Base-by-base conservation (phyloP, 2,329 filamentous ascomycete genomes). In the Phialemonium atrogriseum region DNA sequence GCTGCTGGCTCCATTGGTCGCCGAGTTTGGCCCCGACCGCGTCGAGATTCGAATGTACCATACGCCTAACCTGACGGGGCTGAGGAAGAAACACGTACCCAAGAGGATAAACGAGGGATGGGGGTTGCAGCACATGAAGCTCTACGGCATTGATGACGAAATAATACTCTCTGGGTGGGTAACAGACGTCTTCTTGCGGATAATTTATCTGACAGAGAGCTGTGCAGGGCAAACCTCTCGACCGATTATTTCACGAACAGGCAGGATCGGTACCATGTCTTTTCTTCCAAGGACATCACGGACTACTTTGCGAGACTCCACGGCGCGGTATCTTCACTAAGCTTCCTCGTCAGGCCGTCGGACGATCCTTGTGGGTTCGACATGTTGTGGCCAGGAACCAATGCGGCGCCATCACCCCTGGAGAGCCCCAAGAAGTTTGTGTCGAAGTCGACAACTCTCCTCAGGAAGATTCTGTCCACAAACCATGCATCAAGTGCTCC, bases 41-140 rank as follows among this genome's bases (percentile, higher is more conserved):
- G 87, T 98, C 24, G 86, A 95, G 50, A 77, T 98, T 41, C 82
- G 88, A 46, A 93, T 98, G 87, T 98, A 93, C 52, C 91, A 98
- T 58, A 98, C 91, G 1, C 91, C 91, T 0, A 98, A 98, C 49
- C 60, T 98, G 41, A 94, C 84, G 3, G 91, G 91, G 0, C 46
- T 93, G 35, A 75, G 80, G 30, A 96, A 96, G 60, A 78, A 79
- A 48, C 66, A 84, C 43, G 75, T 96, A 3, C 91, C 91, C 0
- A 84, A 77, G 51, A 73, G 91, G 13, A 89, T 98, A 53, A 98
- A 98, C 46, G 91, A 98, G 60, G 91, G 91, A 12, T 98, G 91
- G 91, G 91, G 91, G 1, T 60, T 98, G 39, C 91, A 98, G 54
- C 91, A 98, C 52, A 98, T 98, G 89, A 98, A 98, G 68, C 67